Base-by-base conservation (phyloP, 352 stramenopile genomes). In the Globisporangium nunn region DNA sequence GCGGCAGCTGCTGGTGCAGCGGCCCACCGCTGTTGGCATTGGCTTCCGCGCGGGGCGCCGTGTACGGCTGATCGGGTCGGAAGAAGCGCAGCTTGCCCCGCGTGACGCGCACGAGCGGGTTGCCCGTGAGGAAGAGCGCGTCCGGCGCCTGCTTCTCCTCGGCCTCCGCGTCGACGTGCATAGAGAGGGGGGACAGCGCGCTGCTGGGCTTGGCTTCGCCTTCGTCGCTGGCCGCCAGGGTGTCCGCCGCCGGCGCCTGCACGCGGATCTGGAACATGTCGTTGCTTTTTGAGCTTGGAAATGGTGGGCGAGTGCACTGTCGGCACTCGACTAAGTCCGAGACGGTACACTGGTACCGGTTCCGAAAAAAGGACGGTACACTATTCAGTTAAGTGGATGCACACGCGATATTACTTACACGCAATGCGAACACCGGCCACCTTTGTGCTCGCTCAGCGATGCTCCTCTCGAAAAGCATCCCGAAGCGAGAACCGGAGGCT, bases 231-330 rank as follows among this genome's bases (percentile, higher is more conserved):
- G 44, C 6, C 14, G 41, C 14, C 8, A 50, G 46, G 37, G 33
- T 56, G 35, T 54, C 59, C 14, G 54, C 35, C 23, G 23, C 50
- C 45, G 62, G 57, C 28, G 67, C 69, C 58, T 93, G 71, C 59
- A 93, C 79, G 49, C 81, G 81, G 67, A 93, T 91, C 75, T 91
- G 81, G 70, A 93, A 93, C 83, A 93, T 23, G 23, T 93, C 50
- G 37, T 31, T 29, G 18, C 4, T 44, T 8, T 39, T 44, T 53
- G 5, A 14, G 29, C 15, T 39, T 6, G 14, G 6, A 48, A 11
- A 39, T 28, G 6, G 7, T 7, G 18, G n/a, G 8, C 28, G 5
- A 14, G 6, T 2, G 44, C 28, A 49, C n/a, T 28, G 23, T 49
- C 17, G 17, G n/a, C 17, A 15, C 17, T 17, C 44, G 18, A 6